Evolutionary conservation across 345 rosid genomes (phyloP).

Genomic region (Linum lewisii): DNA sequence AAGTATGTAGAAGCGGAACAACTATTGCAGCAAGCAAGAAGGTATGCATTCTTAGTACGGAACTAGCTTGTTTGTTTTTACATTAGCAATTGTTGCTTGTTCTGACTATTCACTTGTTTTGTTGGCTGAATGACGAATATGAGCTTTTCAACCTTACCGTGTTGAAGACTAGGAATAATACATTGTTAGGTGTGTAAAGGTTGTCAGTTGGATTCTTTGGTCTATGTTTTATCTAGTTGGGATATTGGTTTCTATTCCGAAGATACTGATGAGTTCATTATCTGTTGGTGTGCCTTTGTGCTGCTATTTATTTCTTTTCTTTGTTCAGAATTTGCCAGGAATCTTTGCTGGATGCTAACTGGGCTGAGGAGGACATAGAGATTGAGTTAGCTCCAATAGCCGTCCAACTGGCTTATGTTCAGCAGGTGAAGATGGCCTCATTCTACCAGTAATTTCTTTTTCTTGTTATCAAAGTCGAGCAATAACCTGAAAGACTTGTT

Average conservation of each 20-base stretch:
- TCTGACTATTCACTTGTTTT: not conserved
- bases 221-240: not conserved
- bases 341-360: constrained; percentile 60
- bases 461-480: not conserved
- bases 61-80: constrained; percentile 1
- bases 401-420: constrained; percentile 85
- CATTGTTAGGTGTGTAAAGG: not conserved
- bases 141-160: not conserved
- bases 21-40: constrained; percentile 64
- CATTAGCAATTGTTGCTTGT: too few relatives aligned
- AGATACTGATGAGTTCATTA: not conserved
- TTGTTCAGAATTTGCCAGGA: constrained; percentile 82
- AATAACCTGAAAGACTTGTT: constrained; percentile 21
- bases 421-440: constrained; percentile 44
- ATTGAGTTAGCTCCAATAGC: constrained; percentile 75
- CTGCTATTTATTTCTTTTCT: not conserved
- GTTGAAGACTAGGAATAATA: not conserved
- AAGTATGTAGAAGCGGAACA: constrained; percentile 72
- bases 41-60: constrained; percentile 28
- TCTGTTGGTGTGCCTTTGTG: not conserved
- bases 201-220: not conserved
- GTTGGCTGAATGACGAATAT: not conserved
- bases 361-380: constrained; percentile 76
- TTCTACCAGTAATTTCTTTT: constrained; percentile 4
- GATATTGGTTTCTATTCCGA: too few relatives aligned